Evolutionary conservation across 139 green algal genomes (phyloP).

Genomic region (Spirogloea muscicola): DNA sequence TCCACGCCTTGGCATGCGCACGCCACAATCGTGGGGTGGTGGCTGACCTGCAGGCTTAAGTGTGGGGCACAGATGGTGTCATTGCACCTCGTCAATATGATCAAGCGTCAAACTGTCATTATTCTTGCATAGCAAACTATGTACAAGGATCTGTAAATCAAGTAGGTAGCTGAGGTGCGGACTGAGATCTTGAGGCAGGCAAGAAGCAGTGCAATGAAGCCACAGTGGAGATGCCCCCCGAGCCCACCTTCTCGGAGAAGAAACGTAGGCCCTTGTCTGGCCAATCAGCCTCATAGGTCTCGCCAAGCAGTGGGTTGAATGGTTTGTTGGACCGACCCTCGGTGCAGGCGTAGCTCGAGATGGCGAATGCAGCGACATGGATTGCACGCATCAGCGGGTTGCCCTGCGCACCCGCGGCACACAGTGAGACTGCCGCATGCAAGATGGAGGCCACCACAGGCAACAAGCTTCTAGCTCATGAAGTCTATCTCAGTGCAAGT

Average conservation of each 20-base stretch:
- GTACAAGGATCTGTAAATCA: too few relatives aligned
- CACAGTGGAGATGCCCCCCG: too few relatives aligned
- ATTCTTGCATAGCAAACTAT: too few relatives aligned
- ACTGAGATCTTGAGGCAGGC: too few relatives aligned
- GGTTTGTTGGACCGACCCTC: slow-evolving; percentile 44
- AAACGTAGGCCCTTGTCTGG: slow-evolving; percentile 57
- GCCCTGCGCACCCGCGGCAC: slow-evolving; percentile 8
- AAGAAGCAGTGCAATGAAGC: too few relatives aligned
- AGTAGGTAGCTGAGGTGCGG: too few relatives aligned
- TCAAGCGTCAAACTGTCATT: too few relatives aligned
- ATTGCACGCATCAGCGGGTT: slow-evolving; percentile 53
- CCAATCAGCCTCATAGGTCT: slow-evolving; percentile 69
- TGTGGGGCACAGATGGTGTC: slow-evolving; percentile 2
- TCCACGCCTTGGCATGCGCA: slow-evolving; percentile 58
- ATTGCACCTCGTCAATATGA: not conserved
- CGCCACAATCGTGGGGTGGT: slow-evolving; percentile 78
- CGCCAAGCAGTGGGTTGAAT: slow-evolving; percentile 72
- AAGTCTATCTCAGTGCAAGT: too few relatives aligned
- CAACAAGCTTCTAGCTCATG: too few relatives aligned
- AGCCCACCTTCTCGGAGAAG: slow-evolving; percentile 45
- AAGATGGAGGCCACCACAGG: too few relatives aligned
- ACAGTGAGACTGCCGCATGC: too few relatives aligned
- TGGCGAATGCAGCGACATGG: slow-evolving; percentile 73
- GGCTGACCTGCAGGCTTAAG: slow-evolving; percentile 42
- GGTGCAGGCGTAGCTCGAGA: slow-evolving; percentile 58